Evolutionary conservation across 306 rosid species (phyloP), one percentile per base, ranked within the genome.

Genomic region (Macrotyloma uniflorum): DNA sequence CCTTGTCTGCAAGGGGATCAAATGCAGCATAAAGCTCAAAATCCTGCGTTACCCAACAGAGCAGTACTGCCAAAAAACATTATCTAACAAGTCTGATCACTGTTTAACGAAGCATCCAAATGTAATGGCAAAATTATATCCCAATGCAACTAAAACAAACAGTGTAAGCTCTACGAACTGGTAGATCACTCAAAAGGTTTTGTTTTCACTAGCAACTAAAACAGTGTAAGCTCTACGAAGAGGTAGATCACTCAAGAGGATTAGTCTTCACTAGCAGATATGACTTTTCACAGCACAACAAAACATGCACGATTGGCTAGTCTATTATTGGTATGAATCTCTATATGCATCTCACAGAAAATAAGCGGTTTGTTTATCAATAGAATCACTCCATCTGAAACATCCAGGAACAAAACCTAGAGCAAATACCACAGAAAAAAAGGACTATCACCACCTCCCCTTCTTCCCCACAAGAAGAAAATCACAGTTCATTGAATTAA

Each of bases 1-100:
- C 97, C 98, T 91, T 91, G 83, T 91, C 93, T 40, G 98, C 98
- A 84, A 94, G 93, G 75, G 98, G 98, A 89, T 94, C 98, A 89
- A 94, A 94, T 79, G 97, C 96, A 14, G 98, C 98, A 85, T 90
- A 94, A 67, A 94, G 97, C 82, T 94, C 98, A 70, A 91, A 94
- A 83, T 94, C 98, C 76, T 84, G 97, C n/a, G 97, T 89, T 67
- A 85, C 93, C 98, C 98, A 94, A 78, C 96, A 94, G 50, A 94
- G 96, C 59, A 94, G 85, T 86, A 91, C 98, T 94, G 96, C 85
- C 64, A 86, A 64, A 43, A 84, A 89, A 87, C n/a, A 20, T 26
- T 15, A 77, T 62, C 23, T 50, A n/a, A 54, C 35, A 28, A 74
- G 46, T 74, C 68, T 72, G 67, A 78, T 57, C 45, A 79, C 61